Evolutionary conservation across 2,329 filamentous ascomycete genomes (phyloP).

Genomic region (Claviceps pusilla): DNA sequence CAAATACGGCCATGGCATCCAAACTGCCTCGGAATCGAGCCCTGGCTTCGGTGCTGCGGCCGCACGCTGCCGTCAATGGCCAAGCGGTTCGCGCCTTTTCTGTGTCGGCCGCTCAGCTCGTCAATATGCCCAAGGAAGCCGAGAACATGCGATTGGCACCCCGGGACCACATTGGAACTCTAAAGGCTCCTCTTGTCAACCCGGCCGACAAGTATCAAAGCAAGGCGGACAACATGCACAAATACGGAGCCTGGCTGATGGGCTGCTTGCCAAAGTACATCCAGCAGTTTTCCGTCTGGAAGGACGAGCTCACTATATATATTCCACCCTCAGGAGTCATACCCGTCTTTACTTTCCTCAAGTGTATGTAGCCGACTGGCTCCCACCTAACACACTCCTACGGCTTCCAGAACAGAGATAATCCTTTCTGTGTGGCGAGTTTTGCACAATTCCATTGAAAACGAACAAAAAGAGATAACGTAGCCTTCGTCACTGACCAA

Average conservation of each 20-base stretch:
- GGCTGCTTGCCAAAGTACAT: conserved; percentile 94
- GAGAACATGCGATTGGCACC: conserved; percentile 54
- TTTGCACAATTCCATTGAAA: neutral
- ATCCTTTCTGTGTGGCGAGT: neutral
- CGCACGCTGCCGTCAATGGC: conserved; percentile 26
- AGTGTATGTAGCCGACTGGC: conserved; percentile 35
- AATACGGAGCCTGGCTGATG: conserved; percentile 93
- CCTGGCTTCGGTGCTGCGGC: conserved; percentile 39
- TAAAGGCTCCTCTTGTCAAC: conserved; percentile 72
- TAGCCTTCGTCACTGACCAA: neutral
- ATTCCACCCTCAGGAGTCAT: conserved; percentile 78
- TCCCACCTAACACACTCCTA: neutral
- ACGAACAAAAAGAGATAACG: too few species aligned
- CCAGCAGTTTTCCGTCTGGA: conserved; percentile 99
- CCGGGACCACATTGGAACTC: conserved; percentile 41
- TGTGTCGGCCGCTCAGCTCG: conserved; percentile 31
- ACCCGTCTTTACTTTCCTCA: conserved; percentile 86
- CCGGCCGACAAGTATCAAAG: conserved; percentile 84
- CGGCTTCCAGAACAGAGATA: neutral
- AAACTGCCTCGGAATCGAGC: conserved; percentile 42
- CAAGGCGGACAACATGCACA: conserved; percentile 77
- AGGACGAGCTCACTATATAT: conserved; percentile 92
- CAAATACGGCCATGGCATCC: conserved; percentile 39
- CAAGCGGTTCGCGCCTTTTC: conserved; percentile 34
- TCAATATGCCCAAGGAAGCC: conserved; percentile 44